Conservation (phyloP, 768 basidiomycete species). For the Suillus ampliporus region DNA sequence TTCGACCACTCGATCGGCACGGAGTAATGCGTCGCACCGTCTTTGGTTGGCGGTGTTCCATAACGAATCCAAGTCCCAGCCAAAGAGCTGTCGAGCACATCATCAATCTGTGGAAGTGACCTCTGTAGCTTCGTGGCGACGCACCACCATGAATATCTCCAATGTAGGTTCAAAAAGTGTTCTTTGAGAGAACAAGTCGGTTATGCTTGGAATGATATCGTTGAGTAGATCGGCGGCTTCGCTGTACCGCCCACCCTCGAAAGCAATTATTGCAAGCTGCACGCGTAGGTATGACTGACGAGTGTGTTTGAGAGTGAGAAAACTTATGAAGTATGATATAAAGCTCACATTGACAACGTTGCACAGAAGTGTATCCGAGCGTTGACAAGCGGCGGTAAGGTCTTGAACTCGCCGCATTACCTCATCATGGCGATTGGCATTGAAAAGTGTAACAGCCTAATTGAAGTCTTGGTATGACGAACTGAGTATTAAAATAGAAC, state of each 20-base stretch:
- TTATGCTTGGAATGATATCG: neutral
- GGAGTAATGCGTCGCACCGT: neutral
- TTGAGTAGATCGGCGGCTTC: neutral
- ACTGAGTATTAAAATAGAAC: neutral
- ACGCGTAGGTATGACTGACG: neutral
- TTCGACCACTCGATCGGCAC: neutral
- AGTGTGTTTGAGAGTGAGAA: neutral
- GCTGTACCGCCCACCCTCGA: neutral
- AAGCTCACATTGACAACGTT: neutral
- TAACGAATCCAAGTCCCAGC: neutral
- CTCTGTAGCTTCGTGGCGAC: neutral
- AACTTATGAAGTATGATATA: neutral
- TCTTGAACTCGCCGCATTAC: neutral
- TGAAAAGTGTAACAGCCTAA: conserved; percentile 1
- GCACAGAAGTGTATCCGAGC: neutral
- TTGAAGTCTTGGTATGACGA: neutral
- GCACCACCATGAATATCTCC: neutral
- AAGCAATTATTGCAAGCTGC: neutral
- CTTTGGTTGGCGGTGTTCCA: neutral
- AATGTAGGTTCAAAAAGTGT: neutral
- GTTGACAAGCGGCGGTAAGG: neutral
- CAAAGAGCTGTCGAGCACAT: neutral
- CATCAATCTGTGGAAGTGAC: neutral
- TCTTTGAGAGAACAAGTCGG: neutral
- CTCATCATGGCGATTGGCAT: neutral